Percentiles rank a stretch among this genome's conserved stretches.
phyloP scores from a whole-genome alignment of 345 rosid genomes.

The Mallotus nudiflorus region DNA sequence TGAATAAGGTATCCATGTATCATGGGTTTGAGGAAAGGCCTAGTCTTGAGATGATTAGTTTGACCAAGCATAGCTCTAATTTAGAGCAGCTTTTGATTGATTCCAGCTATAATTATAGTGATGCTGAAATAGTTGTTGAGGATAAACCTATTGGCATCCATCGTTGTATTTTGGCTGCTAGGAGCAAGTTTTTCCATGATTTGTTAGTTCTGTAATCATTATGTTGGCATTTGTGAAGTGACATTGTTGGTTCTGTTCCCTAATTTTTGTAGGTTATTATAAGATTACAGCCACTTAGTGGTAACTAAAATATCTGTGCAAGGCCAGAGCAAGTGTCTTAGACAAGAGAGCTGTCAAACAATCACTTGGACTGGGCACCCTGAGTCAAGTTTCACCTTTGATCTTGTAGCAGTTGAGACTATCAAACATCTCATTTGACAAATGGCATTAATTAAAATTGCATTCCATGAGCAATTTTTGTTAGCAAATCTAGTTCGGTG shows the following conservation, averaged over 20 bases:
- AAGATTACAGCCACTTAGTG: constrained; percentile 80
- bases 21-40: constrained; percentile 34
- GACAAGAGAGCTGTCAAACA: constrained; percentile 82
- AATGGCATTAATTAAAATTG: too few species aligned
- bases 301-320: constrained; percentile 77
- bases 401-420: constrained; percentile 84
- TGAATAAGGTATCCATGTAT: neutral
- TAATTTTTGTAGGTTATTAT: constrained; percentile 73
- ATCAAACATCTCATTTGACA: too few species aligned
- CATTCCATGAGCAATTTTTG: too few species aligned
- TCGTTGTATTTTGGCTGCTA: constrained; percentile 77
- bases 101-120: constrained; percentile 54
- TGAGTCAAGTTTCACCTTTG: constrained; percentile 88
- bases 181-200: constrained; percentile 77
- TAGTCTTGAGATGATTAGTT: constrained; percentile 60
- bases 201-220: too few species aligned
- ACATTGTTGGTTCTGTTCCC: too few species aligned
- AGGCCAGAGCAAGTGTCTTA: constrained; percentile 72
- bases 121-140: constrained; percentile 74
- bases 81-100: constrained; percentile 71
- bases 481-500: too few species aligned
- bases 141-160: constrained; percentile 63
- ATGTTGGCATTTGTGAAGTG: too few species aligned
- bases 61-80: constrained; percentile 73
- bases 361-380: constrained; percentile 93